Percentiles rank a stretch among this genome's conserved stretches.
phyloP scores from a whole-genome alignment of 768 basidiomycete genomes.

The Obba rivulosa region DNA sequence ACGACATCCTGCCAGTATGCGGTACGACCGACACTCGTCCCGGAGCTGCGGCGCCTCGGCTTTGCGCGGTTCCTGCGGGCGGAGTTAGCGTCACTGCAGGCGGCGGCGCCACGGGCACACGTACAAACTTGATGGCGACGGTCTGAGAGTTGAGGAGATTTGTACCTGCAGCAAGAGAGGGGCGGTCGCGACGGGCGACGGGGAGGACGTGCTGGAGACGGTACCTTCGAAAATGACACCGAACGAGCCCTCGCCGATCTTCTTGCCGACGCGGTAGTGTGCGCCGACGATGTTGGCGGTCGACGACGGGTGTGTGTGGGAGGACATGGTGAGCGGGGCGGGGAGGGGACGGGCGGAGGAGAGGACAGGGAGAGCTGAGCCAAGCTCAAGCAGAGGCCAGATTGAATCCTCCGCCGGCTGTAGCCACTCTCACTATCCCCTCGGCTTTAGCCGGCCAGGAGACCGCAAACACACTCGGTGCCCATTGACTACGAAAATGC shows the following conservation, averaged over 20 bases:
- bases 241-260: conserved; percentile 98
- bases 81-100: background rate
- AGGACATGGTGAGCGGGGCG: conserved; percentile 21
- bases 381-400: conserved; percentile 2
- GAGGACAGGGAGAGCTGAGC: conserved; percentile 6
- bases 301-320: conserved; percentile 44
- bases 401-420: background rate
- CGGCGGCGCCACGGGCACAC: conserved; percentile 29
- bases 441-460: too few species aligned
- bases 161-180: conserved; percentile 55
- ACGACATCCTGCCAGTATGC: conserved; percentile 88
- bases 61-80: conserved; percentile 75
- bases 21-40: conserved; percentile 97
- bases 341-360: conserved; percentile 10
- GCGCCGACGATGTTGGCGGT: conserved; percentile 83
- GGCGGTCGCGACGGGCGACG: background rate
- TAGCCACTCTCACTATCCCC: too few species aligned
- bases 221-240: conserved; percentile 93
- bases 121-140: conserved; percentile 99
- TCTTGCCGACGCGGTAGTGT: conserved; percentile 98
- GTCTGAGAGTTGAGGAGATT: conserved; percentile 98
- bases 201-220: conserved; percentile 6
- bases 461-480: too few species aligned
- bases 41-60: conserved; percentile 97
- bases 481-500: too few species aligned